Evolutionary conservation across 2,329 filamentous ascomycete genomes (phyloP).

Genomic region (Cyphellophora attinorum): DNA sequence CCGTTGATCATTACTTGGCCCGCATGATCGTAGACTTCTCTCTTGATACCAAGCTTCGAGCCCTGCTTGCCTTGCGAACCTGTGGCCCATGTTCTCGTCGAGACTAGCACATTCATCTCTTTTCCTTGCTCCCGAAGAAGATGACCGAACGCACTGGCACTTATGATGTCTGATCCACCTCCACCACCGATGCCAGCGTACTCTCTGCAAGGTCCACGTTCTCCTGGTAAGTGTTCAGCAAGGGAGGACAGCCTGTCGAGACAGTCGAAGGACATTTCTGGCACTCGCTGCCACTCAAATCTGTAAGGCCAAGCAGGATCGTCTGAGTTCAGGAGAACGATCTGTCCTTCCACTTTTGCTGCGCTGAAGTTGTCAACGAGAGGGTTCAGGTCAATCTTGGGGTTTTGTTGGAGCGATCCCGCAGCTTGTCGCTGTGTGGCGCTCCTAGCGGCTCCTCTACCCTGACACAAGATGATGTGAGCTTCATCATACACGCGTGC

Average conservation of each 20-base stretch:
- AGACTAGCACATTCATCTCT: conserved; percentile 15
- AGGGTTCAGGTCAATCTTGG: conserved; percentile 7
- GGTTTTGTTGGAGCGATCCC: conserved; percentile 7
- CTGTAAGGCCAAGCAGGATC: not conserved
- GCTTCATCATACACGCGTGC: conserved; percentile 15
- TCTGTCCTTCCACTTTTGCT: conserved; percentile 7
- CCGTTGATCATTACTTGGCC: conserved; percentile 9
- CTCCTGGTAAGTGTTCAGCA: conserved; percentile 11
- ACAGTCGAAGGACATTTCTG: conserved; percentile 12
- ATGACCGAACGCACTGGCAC: conserved; percentile 15
- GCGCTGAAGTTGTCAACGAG: conserved; percentile 7
- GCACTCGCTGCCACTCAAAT: conserved; percentile 8
- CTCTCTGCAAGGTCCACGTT: conserved; percentile 3
- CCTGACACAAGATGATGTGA: conserved; percentile 12
- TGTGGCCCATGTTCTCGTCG: conserved; percentile 16
- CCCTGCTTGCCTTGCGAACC: conserved; percentile 17
- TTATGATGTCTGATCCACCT: conserved; percentile 18
- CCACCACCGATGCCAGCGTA: conserved; percentile 17
- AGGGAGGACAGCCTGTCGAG: conserved; percentile 10
- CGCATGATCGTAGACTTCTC: conserved; percentile 17
- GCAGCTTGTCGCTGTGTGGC: conserved; percentile 6
- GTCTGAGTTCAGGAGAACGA: conserved; percentile 5
- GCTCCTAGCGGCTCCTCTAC: conserved; percentile 4
- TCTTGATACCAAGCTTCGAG: conserved; percentile 14
- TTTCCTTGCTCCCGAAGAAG: conserved; percentile 9